Percentiles rank a stretch among this genome's conserved stretches.
phyloP scores from a whole-genome alignment of 2,329 filamentous ascomycete species.

The Pseudogymnoascus sp. region DNA sequence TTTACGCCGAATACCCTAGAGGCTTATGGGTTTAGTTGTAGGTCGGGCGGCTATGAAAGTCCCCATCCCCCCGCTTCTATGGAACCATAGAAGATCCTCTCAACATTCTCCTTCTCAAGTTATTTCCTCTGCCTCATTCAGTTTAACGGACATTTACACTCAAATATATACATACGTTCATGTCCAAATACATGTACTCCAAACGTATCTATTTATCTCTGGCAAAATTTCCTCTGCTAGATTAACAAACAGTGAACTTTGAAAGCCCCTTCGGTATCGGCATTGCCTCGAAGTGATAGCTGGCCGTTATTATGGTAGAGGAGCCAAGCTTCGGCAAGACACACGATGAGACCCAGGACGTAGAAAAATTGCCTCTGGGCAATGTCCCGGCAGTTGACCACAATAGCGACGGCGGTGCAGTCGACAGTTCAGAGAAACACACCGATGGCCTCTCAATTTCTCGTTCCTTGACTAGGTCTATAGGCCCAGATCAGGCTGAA shows the following conservation, averaged over 20 bases:
- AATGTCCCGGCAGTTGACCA: background rate
- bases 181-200: background rate
- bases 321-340: background rate
- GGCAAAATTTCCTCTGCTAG: background rate
- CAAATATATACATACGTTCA: background rate
- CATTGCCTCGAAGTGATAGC: background rate
- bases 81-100: background rate
- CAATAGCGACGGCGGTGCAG: background rate
- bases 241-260: background rate
- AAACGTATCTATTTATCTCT: background rate
- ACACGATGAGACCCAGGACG: background rate
- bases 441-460: conserved; percentile 15
- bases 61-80: background rate
- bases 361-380: background rate
- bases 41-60: background rate
- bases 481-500: conserved; percentile 14
- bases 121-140: background rate
- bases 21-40: conserved; percentile 7
- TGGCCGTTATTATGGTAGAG: background rate
- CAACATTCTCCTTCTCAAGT: conserved; percentile 2
- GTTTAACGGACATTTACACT: background rate
- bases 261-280: background rate
- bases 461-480: conserved; percentile 16
- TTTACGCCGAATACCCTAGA: background rate
- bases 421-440: conserved; percentile 6